Percentiles rank a stretch among this genome's conserved stretches.
Evolutionary conservation across 371 early-diverging fungal genomes (phyloP).

Genomic region (Lichtheimia hyalospora): DNA sequence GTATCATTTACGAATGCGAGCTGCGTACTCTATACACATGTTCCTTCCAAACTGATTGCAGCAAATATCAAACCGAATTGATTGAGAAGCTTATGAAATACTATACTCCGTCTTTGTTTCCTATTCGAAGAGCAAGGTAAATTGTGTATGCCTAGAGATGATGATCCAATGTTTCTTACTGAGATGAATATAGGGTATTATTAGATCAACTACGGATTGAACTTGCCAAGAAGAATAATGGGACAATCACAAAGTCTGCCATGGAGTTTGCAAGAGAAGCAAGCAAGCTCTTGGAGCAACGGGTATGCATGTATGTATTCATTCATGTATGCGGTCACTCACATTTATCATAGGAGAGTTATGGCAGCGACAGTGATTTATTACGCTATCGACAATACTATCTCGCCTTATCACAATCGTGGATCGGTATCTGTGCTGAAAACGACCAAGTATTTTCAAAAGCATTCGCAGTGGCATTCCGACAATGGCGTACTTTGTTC

Average conservation of each 20-base stretch:
- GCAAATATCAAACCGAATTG: slow-evolving; percentile 19
- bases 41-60: slow-evolving; percentile 24
- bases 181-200: not conserved
- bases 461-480: slow-evolving; percentile 51
- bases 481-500: slow-evolving; percentile 58
- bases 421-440: slow-evolving; percentile 56
- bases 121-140: slow-evolving; percentile 45
- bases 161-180: slow-evolving; percentile 7
- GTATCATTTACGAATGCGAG: slow-evolving; percentile 40
- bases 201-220: slow-evolving; percentile 23
- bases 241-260: slow-evolving; percentile 10
- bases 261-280: slow-evolving; percentile 26
- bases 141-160: not conserved
- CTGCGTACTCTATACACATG: slow-evolving; percentile 27
- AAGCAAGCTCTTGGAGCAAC: slow-evolving; percentile 14
- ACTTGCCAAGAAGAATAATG: slow-evolving; percentile 8
- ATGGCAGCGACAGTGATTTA: slow-evolving; percentile 39
- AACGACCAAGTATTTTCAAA: slow-evolving; percentile 21
- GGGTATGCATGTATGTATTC: slow-evolving; percentile 7
- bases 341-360: slow-evolving; percentile 12
- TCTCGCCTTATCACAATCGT: slow-evolving; percentile 57
- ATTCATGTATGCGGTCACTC: not conserved
- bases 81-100: slow-evolving; percentile 25
- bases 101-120: slow-evolving; percentile 22
- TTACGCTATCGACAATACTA: slow-evolving; percentile 50